Evolutionary conservation across 192 early-diverging fungal genomes (phyloP), one percentile per base, ranked within the genome.

Genomic region (Coemansia sp.): DNA sequence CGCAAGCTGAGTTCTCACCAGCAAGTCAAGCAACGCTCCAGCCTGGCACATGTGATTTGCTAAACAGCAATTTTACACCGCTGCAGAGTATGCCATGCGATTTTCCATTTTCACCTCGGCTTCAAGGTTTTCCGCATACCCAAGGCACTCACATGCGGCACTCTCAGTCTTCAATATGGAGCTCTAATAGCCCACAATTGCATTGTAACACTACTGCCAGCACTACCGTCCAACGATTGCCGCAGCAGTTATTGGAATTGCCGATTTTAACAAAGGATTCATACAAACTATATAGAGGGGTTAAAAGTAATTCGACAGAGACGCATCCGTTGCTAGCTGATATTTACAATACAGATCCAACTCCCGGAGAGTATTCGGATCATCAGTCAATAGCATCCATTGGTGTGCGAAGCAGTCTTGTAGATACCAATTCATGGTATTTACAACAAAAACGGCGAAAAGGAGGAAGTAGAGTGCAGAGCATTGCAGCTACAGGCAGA

Each of bases 401-500:
- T 21, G 69, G 69, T 29, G 69, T 71, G 63, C 57, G 69, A 32
- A 71, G 69, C 57, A 71, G 64, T 53, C 50, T 72, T 52, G 42
- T 66, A 21, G 71, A 66, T 36, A 67, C 61, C 6, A 51, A 23
- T 20, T 63, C 46, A n/a, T 61, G 53, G 59, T 57, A 57, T 27
- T 17, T 66, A 56, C 64, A 67, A 56, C 57, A 51, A 20, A 56
- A 33, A 29, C 57, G 46, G 46, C 50, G 6, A 59, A 67, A 29
- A 31, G 50, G 51, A 42, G 60, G 46, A 66, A 70, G 50, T 19
- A 56, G 67, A 59, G 51, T 81, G 24, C 78, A 70, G 30, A 71
- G 67, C 63, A 75, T 73, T 42, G 78, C 78, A 1, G 78, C 74
- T 11, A 66, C 70, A 19, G 78, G 78, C 14, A 61, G 59, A 5